Percentiles rank a stretch among this genome's conserved stretches.
Conservation (phyloP, 2,329 filamentous ascomycete species). For the Fusarium sp. region DNA sequence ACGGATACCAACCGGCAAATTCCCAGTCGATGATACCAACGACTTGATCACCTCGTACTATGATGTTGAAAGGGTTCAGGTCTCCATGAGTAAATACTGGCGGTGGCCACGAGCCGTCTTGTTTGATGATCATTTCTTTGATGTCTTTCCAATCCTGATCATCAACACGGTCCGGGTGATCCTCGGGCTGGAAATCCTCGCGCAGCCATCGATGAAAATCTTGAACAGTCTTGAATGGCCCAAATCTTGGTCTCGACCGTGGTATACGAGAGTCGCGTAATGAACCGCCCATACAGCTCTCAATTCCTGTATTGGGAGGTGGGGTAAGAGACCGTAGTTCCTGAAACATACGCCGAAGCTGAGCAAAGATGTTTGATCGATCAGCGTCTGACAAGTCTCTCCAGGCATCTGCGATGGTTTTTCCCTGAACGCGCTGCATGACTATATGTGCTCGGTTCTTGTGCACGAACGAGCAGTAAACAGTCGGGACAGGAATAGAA, state of each 20-base stretch:
- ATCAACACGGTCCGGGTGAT: slow-evolving; percentile 22
- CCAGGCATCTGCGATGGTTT: slow-evolving; percentile 25
- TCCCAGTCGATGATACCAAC: background rate
- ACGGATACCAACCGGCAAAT: background rate
- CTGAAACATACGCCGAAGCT: slow-evolving; percentile 35
- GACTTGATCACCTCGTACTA: background rate
- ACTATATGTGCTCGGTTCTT: slow-evolving; percentile 55
- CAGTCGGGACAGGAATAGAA: slow-evolving; percentile 31
- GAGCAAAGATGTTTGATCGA: slow-evolving; percentile 21
- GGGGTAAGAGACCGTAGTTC: slow-evolving; percentile 39
- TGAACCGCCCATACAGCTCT: slow-evolving; percentile 41
- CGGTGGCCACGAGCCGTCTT: background rate
- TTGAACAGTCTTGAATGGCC: slow-evolving; percentile 46
- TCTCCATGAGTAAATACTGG: background rate
- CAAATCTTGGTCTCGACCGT: slow-evolving; percentile 30
- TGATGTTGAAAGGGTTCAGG: background rate
- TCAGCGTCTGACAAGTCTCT: slow-evolving; percentile 12
- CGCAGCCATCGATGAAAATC: slow-evolving; percentile 49
- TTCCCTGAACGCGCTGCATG: slow-evolving; percentile 52
- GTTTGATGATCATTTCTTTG: slow-evolving; percentile 42
- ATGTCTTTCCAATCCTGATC: slow-evolving; percentile 42
- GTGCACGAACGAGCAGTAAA: slow-evolving; percentile 48
- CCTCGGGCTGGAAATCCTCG: slow-evolving; percentile 37
- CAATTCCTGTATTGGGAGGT: too few species aligned
- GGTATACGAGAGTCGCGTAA: slow-evolving; percentile 44